A percentile compares a stretch with the other conserved stretches of the same genome.
phyloP scores from a whole-genome alignment of 2,329 filamentous ascomycete genomes.

The Aspergillus brasiliensis region DNA sequence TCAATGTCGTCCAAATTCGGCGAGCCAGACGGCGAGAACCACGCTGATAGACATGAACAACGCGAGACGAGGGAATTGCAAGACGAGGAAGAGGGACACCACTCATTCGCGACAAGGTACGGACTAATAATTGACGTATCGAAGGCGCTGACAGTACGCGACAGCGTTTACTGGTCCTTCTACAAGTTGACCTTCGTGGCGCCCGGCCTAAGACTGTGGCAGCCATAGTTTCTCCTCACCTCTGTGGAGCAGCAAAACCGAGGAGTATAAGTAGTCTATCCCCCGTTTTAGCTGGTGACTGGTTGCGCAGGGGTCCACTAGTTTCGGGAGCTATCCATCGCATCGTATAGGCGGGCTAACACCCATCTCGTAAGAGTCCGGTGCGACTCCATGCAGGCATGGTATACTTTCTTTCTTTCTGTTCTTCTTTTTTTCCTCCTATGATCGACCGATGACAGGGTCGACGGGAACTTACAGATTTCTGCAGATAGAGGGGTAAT shows the following conservation, averaged over 20 bases:
- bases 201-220: no score
- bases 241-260: no score
- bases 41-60: not conserved
- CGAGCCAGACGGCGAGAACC: conserved; percentile 24
- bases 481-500: not conserved
- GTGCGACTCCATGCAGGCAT: not conserved
- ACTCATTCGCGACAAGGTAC: conserved; percentile 1
- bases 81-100: conserved; percentile 17
- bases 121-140: not conserved
- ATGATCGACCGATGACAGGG: not conserved
- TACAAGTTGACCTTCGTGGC: no score
- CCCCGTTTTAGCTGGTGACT: not conserved
- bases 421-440: not conserved
- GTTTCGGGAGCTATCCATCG: not conserved
- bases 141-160: not conserved
- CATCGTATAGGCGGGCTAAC: not conserved
- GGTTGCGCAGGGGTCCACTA: not conserved
- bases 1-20: conserved; percentile 32
- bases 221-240: no score
- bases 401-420: no score
- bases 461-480: not conserved
- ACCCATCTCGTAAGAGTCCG: not conserved
- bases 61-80: conserved; percentile 8
- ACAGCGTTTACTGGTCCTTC: not conserved
- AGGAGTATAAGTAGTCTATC: no score